Evolutionary conservation across 2,329 filamentous ascomycete species (phyloP).

Genomic region (Graphilbum fragrans): DNA sequence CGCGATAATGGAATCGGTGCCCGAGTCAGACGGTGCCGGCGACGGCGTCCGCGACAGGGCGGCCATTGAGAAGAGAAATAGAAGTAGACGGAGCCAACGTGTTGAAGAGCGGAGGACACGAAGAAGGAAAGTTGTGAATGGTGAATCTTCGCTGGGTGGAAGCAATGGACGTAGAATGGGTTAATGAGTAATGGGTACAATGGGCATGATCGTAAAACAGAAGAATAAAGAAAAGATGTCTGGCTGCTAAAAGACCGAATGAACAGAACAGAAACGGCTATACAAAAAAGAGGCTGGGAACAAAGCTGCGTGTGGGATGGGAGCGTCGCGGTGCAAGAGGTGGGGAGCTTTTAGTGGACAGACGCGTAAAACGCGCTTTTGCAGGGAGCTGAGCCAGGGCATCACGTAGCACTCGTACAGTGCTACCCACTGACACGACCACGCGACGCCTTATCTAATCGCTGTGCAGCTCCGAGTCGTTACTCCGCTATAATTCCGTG

Average conservation of each 20-base stretch:
- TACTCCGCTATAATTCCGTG: too few relatives aligned
- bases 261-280: too few relatives aligned
- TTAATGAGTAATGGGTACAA: background rate
- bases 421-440: too few relatives aligned
- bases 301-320: background rate
- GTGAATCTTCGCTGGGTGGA: too few relatives aligned
- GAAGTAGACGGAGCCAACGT: background rate
- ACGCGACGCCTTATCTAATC: too few relatives aligned
- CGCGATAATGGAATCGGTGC: conserved; percentile 25
- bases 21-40: conserved; percentile 28
- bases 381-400: background rate
- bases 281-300: too few relatives aligned
- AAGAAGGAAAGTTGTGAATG: background rate
- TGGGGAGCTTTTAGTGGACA: background rate
- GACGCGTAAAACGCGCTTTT: background rate
- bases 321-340: background rate
- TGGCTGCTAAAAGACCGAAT: too few relatives aligned
- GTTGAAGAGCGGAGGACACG: background rate
- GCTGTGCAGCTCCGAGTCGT: too few relatives aligned
- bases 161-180: too few relatives aligned
- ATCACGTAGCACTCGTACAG: background rate
- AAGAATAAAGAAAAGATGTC: too few relatives aligned
- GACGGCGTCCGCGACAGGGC: conserved; percentile 11
- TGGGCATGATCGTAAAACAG: too few relatives aligned
- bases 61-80: conserved; percentile 3